A percentile compares a stretch with the other conserved stretches of the same genome.
These are phyloP conservation scores for Torulaspora quercuum DNA, from an alignment of 805 yeast genomes.

Conservation along the genomic window DNA sequence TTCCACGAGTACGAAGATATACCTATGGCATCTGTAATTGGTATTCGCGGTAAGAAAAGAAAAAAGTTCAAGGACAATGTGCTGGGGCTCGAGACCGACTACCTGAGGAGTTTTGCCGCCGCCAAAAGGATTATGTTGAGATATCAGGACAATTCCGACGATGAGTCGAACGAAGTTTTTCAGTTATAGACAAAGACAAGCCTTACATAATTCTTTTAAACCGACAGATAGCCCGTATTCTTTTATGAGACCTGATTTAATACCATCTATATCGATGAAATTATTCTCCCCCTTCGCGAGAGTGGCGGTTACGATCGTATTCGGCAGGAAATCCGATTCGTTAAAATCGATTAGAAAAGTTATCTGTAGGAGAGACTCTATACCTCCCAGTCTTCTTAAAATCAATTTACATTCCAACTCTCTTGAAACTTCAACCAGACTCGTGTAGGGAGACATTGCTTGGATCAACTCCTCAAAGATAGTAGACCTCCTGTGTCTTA, in stretches of 20 bases:
- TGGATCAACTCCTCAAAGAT: slow-evolving; percentile 7
- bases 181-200: slow-evolving; percentile 15
- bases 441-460: slow-evolving; percentile 2
- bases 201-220: slow-evolving; percentile 15
- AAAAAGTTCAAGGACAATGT: slow-evolving; percentile 34
- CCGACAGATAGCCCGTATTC: slow-evolving; percentile 27
- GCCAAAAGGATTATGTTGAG: slow-evolving; percentile 24
- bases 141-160: slow-evolving; percentile 1
- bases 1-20: slow-evolving; percentile 37
- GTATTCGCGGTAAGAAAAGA: slow-evolving; percentile 38
- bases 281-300: slow-evolving; percentile 4
- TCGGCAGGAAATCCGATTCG: slow-evolving; percentile 7
- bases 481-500: slow-evolving; percentile 14
- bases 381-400: too few relatives aligned
- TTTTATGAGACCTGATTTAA: slow-evolving; percentile 19
- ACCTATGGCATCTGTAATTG: slow-evolving; percentile 36
- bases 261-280: slow-evolving; percentile 6
- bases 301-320: slow-evolving; percentile 5
- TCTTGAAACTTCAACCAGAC: slow-evolving; percentile 1
- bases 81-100: slow-evolving; percentile 37
- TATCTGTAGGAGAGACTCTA: too few relatives aligned
- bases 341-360: slow-evolving; percentile 4
- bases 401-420: too few relatives aligned
- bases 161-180: slow-evolving; percentile 4
- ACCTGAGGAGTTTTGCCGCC: slow-evolving; percentile 23